Evolutionary conservation across 805 yeast species (phyloP).

Genomic region (Saccharomycopsis schoenii): DNA sequence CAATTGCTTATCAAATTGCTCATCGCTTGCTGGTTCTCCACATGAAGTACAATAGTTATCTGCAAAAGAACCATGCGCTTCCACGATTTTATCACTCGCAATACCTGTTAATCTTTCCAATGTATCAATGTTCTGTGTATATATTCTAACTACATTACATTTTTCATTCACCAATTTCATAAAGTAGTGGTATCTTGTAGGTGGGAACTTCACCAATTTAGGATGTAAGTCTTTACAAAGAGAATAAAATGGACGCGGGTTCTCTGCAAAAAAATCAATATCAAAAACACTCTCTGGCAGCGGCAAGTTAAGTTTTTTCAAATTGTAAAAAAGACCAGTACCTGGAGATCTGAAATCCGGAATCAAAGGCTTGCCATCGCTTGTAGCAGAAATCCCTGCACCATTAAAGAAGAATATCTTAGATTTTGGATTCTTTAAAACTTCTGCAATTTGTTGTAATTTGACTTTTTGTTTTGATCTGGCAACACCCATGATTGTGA

Average conservation of each 20-base stretch:
- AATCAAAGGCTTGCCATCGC: slow-evolving; percentile 33
- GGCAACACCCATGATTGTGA: background rate
- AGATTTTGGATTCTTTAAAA: slow-evolving; percentile 19
- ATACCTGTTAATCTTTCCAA: slow-evolving; percentile 82
- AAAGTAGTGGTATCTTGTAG: slow-evolving; percentile 74
- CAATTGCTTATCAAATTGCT: slow-evolving; percentile 19
- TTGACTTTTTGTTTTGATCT: background rate
- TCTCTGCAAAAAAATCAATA: slow-evolving; percentile 63
- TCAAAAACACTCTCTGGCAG: slow-evolving; percentile 96
- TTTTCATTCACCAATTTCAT: slow-evolving; percentile 59
- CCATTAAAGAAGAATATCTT: slow-evolving; percentile 68
- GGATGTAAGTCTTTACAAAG: slow-evolving; percentile 83
- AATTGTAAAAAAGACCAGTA: slow-evolving; percentile 80
- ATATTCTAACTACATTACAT: slow-evolving; percentile 53
- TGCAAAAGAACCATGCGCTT: slow-evolving; percentile 95
- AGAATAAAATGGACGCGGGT: slow-evolving; percentile 78
- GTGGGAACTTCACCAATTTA: slow-evolving; percentile 55
- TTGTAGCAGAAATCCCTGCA: slow-evolving; percentile 88
- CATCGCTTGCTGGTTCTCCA: slow-evolving; percentile 28
- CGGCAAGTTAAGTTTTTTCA: slow-evolving; percentile 65
- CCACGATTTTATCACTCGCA: slow-evolving; percentile 51
- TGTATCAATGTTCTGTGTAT: slow-evolving; percentile 91
- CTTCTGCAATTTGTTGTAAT: slow-evolving; percentile 3
- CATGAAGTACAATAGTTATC: slow-evolving; percentile 77
- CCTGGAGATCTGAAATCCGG: slow-evolving; percentile 92